Evolutionary conservation across 805 yeast genomes (phyloP), one percentile per base, ranked within the genome.

Genomic region (Candida ficus): DNA sequence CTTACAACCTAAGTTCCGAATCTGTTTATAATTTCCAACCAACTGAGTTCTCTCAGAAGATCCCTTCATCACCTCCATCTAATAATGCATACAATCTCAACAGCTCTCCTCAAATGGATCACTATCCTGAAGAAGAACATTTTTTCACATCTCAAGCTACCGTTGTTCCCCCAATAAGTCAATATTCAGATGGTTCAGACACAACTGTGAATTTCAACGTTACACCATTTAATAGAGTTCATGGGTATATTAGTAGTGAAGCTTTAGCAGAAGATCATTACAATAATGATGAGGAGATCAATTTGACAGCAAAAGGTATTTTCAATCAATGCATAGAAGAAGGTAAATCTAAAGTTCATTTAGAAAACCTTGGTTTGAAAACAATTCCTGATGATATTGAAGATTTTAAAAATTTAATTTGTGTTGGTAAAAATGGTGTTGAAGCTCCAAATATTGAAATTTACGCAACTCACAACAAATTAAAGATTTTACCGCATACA

Each of bases 301-400:
- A 28, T 2, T 37, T 42, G 10, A 35, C 31, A 5, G 79, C 79
- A 0, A 49, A 71, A 14, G 63, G 64, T 4, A 55, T 66, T 4
- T 67, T 78, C 13, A 58, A 70, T 11, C 54, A 60, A 4, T 62
- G 73, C 3, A 75, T 79, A 44, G 83, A 76, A 45, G 66, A 71
- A 32, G 66, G 68, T 6, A 46, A 54, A 8, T 64, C 75, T 1
- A 61, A 53, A n/a, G 61, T 79, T 3, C 58, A 68, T 41, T 50
- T 79, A 21, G 82, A 77, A 38, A 58, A 67, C 13, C 52, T 76
- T 57, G 68, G 66, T 0, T 57, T 79, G 29, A 62, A 60, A 10
- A 68, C 68, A 6, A 55, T 79, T 4, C 84, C 86, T 1, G 77
- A 74, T 38, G 81, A 77, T 46, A 66, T 79, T 22, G 70, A 69